These are phyloP conservation scores for Azolla pinnata DNA, from an alignment of 75 land plant species.

Conservation along the genomic window DNA sequence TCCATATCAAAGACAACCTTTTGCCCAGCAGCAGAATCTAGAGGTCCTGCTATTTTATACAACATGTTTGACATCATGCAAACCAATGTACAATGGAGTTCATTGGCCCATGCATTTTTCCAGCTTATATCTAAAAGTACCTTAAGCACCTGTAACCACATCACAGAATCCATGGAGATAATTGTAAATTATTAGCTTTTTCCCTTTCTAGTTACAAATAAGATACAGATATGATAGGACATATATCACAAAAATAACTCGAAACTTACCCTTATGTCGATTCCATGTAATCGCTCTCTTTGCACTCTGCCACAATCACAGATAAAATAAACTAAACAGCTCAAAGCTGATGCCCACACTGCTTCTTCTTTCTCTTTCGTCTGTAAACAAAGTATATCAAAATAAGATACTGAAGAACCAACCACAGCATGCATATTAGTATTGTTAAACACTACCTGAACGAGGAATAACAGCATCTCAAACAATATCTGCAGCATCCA, in stretches of 20 bases:
- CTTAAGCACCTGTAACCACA: conserved; percentile 76
- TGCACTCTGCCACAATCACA: conserved; percentile 81
- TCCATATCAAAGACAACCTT: conserved; percentile 42
- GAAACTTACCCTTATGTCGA: conserved; percentile 82
- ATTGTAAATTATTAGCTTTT: too few species aligned
- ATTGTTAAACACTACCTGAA: conserved; percentile 52
- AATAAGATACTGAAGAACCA: not conserved
- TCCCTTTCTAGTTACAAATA: too few species aligned
- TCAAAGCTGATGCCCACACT: conserved; percentile 93
- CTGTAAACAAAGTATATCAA: conserved; percentile 28
- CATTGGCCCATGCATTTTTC: conserved; percentile 88
- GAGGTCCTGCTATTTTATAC: conserved; percentile 30
- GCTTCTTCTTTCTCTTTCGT: conserved; percentile 78
- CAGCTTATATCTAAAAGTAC: conserved; percentile 68
- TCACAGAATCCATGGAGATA: too few species aligned
- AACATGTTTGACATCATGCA: conserved; percentile 75
- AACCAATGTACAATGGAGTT: conserved; percentile 77
- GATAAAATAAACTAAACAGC: conserved; percentile 83
- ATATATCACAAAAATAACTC: not conserved
- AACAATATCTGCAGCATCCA: conserved; percentile 81
- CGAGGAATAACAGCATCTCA: conserved; percentile 85
- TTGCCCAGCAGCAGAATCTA: conserved; percentile 15
- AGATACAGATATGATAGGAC: not conserved
- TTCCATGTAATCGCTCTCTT: conserved; percentile 57
- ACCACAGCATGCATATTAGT: not conserved